Conservation (phyloP, 257 asterid genomes). For the Primulina tabacum region DNA sequence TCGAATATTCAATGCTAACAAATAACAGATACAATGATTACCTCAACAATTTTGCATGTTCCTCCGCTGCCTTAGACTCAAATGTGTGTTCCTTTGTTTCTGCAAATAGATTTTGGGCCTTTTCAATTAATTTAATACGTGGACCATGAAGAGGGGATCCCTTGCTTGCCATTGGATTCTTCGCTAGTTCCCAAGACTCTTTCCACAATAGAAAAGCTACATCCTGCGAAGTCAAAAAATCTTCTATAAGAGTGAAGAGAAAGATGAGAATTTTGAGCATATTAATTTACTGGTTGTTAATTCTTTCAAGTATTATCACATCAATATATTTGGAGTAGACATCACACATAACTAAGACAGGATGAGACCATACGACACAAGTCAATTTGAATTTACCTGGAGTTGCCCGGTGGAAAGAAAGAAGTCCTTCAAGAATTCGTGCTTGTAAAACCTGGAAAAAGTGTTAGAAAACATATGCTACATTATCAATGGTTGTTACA, state of each 20-base stretch:
- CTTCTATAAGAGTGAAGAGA: constrained; percentile 10
- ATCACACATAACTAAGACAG: constrained; percentile 4
- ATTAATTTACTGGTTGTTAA: neutral
- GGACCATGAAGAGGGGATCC: constrained; percentile 81
- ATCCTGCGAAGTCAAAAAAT: constrained; percentile 49
- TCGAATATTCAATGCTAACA: constrained; percentile 18
- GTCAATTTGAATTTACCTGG: constrained; percentile 53
- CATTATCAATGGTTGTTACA: constrained; percentile 15
- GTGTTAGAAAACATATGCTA: constrained; percentile 14
- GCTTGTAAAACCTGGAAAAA: constrained; percentile 67
- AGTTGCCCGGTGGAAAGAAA: constrained; percentile 81
- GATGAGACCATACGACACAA: constrained; percentile 17
- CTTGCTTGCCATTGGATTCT: constrained; percentile 79
- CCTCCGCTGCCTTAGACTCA: constrained; percentile 98
- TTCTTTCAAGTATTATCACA: constrained; percentile 13
- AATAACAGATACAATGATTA: constrained; percentile 23
- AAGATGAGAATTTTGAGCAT: constrained; percentile 5
- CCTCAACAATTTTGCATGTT: constrained; percentile 94
- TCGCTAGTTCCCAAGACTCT: constrained; percentile 89
- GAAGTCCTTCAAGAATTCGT: constrained; percentile 86
- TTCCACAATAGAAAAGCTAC: constrained; percentile 80
- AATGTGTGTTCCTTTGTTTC: constrained; percentile 80
- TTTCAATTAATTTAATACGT: constrained; percentile 71
- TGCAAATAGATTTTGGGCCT: constrained; percentile 72
- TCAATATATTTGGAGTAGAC: neutral